A percentile compares a stretch with the other conserved stretches of the same genome.
Conservation (phyloP, 2,329 filamentous ascomycete genomes). For the Lachnellula arida region DNA sequence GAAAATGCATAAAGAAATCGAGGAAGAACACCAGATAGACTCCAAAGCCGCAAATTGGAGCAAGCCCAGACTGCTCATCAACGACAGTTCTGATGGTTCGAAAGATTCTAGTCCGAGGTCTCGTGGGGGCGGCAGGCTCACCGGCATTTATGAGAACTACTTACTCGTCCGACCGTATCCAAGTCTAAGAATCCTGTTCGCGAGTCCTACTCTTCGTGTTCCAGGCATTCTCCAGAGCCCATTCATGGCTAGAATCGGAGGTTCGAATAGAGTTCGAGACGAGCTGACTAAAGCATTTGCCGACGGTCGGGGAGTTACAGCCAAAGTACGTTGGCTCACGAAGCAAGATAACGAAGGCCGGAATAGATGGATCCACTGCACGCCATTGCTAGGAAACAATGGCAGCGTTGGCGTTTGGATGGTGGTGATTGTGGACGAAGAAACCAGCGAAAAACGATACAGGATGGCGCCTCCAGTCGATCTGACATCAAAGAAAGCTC, state of each 20-base stretch:
- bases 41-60: slow-evolving; percentile 33
- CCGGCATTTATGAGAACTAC: slow-evolving; percentile 51
- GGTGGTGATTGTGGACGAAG: slow-evolving; percentile 67
- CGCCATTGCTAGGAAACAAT: slow-evolving; percentile 62
- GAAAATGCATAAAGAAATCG: slow-evolving; percentile 49
- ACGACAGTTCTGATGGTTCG: slow-evolving; percentile 22
- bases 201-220: slow-evolving; percentile 61
- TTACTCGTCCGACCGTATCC: slow-evolving; percentile 63
- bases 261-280: slow-evolving; percentile 43
- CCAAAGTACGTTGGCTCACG: slow-evolving; percentile 67
- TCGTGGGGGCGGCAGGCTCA: slow-evolving; percentile 31
- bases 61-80: slow-evolving; percentile 39
- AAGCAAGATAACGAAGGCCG: slow-evolving; percentile 48
- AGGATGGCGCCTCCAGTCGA: slow-evolving; percentile 30
- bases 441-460: slow-evolving; percentile 31
- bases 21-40: slow-evolving; percentile 39
- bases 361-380: slow-evolving; percentile 72
- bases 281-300: slow-evolving; percentile 55
- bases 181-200: slow-evolving; percentile 62
- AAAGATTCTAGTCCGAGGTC: slow-evolving; percentile 2
- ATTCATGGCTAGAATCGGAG: slow-evolving; percentile 51
- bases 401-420: slow-evolving; percentile 73
- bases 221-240: slow-evolving; percentile 62
- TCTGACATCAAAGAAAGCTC: slow-evolving; percentile 23
- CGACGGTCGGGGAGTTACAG: slow-evolving; percentile 66